Percentiles rank a stretch among this genome's conserved stretches.
Conservation (phyloP, 192 early-diverging fungal genomes). For the Rhizoclosmatium sp. region DNA sequence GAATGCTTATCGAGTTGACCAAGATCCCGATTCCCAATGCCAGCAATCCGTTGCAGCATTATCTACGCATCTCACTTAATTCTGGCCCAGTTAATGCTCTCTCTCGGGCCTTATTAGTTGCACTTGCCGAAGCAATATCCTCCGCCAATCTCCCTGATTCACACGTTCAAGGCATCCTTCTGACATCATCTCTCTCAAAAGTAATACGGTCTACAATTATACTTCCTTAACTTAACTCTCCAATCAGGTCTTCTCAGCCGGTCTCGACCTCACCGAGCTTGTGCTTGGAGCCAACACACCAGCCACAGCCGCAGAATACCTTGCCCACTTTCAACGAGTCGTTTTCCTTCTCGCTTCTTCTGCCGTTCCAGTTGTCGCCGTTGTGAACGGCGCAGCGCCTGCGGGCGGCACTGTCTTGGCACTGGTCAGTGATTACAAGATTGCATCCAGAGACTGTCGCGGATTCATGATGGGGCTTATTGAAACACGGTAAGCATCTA, state of each 20-base stretch:
- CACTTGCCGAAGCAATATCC: neutral
- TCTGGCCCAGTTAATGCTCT: constrained; percentile 38
- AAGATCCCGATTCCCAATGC: neutral
- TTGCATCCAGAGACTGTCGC: constrained; percentile 13
- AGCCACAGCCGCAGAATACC: constrained; percentile 8
- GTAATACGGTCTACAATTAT: neutral
- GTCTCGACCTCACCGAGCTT: constrained; percentile 27
- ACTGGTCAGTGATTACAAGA: constrained; percentile 41
- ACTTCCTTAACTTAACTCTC: neutral
- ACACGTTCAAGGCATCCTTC: constrained; percentile 24
- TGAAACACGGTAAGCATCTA: constrained; percentile 32
- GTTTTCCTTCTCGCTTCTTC: constrained; percentile 28
- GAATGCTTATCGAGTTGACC: too few species aligned
- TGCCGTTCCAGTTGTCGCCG: constrained; percentile 34
- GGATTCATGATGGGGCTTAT: constrained; percentile 44
- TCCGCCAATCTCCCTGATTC: neutral
- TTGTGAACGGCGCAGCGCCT: constrained; percentile 40
- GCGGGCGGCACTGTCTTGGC: constrained; percentile 52
- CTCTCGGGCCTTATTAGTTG: constrained; percentile 1
- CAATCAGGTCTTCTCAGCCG: constrained; percentile 30
- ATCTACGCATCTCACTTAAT: neutral
- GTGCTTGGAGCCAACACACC: neutral
- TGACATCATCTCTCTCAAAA: constrained; percentile 20
- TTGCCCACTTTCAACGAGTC: constrained; percentile 22
- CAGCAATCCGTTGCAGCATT: neutral